These are phyloP conservation scores for Lathyrus tuberosus DNA, from an alignment of 306 rosid genomes.

Conservation along the genomic window DNA sequence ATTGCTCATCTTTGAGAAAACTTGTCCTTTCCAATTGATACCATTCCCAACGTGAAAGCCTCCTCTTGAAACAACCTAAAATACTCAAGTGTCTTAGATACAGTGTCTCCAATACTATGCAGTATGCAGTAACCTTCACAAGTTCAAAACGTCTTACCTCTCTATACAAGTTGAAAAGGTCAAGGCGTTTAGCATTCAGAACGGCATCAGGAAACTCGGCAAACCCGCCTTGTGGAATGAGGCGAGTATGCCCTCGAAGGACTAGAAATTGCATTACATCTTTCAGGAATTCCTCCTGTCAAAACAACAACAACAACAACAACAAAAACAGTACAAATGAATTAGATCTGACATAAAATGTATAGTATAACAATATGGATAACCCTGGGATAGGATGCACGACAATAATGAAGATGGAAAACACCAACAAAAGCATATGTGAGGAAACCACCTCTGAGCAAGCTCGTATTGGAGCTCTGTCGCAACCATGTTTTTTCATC, in stretches of 20 bases:
- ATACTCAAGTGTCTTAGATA: slow-evolving; percentile 19
- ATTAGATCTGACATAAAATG: slow-evolving; percentile 25
- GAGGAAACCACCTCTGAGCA: slow-evolving; percentile 79
- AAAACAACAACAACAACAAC: slow-evolving; percentile 7
- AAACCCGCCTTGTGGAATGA: slow-evolving; percentile 88
- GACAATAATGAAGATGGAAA: background rate
- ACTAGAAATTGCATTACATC: slow-evolving; percentile 95
- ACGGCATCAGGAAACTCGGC: slow-evolving; percentile 94
- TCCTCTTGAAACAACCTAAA: slow-evolving; percentile 96
- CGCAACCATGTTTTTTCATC: slow-evolving; percentile 92
- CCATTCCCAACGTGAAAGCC: slow-evolving; percentile 99
- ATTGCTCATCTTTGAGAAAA: slow-evolving; percentile 96
- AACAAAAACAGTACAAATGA: slow-evolving; percentile 15
- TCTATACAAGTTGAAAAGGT: slow-evolving; percentile 90
- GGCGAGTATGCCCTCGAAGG: slow-evolving; percentile 86
- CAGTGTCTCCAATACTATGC: slow-evolving; percentile 17
- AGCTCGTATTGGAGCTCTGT: slow-evolving; percentile 71
- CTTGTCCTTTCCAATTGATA: slow-evolving; percentile 99
- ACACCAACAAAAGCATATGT: slow-evolving; percentile 25
- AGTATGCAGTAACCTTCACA: slow-evolving; percentile 17
- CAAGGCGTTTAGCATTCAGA: slow-evolving; percentile 96
- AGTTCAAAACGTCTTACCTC: slow-evolving; percentile 60
- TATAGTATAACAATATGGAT: background rate
- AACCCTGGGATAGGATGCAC: background rate
- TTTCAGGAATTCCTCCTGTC: slow-evolving; percentile 89